Percentiles rank a stretch among this genome's conserved stretches.
Evolutionary conservation across 1,139 yeast species (phyloP).

Genomic region (Pichia sp.): DNA sequence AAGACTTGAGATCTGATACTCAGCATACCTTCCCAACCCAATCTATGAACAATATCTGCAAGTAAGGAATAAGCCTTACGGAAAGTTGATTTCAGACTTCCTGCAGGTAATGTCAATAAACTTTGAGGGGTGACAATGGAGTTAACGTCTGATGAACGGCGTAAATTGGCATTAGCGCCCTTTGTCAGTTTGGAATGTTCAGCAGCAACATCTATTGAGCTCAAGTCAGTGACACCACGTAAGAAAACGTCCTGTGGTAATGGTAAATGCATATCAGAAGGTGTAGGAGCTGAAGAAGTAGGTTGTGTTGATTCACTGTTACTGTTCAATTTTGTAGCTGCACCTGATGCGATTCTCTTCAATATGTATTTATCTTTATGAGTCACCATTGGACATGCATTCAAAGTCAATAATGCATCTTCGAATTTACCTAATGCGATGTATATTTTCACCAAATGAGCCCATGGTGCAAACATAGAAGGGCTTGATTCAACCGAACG

Average conservation of each 20-base stretch:
- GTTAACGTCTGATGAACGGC: neutral
- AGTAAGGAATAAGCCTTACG: slow-evolving; percentile 53
- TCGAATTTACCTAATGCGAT: slow-evolving; percentile 53
- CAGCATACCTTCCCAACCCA: slow-evolving; percentile 59
- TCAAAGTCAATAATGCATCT: slow-evolving; percentile 54
- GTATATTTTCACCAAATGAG: slow-evolving; percentile 49
- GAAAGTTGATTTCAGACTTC: slow-evolving; percentile 56
- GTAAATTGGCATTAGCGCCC: neutral
- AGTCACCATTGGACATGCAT: slow-evolving; percentile 63
- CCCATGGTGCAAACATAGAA: slow-evolving; percentile 56
- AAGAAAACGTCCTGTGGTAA: slow-evolving; percentile 56
- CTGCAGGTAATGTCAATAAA: slow-evolving; percentile 50
- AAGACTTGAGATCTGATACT: slow-evolving; percentile 59
- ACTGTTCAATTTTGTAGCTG: neutral
- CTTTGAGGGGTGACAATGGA: slow-evolving; percentile 39
- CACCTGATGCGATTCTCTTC: slow-evolving; percentile 43
- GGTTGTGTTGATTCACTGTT: neutral
- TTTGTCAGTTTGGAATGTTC: slow-evolving; percentile 45
- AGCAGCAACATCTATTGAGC: slow-evolving; percentile 47
- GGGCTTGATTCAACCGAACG: slow-evolving; percentile 59
- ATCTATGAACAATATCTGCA: slow-evolving; percentile 54
- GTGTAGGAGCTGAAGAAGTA: slow-evolving; percentile 32
- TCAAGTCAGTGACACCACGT: slow-evolving; percentile 52
- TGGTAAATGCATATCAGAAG: slow-evolving; percentile 50
- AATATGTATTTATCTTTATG: slow-evolving; percentile 52